A percentile compares a stretch with the other conserved stretches of the same genome.
phyloP scores from a whole-genome alignment of 176 grass and related monocot species.

The Raddia guianensis region DNA sequence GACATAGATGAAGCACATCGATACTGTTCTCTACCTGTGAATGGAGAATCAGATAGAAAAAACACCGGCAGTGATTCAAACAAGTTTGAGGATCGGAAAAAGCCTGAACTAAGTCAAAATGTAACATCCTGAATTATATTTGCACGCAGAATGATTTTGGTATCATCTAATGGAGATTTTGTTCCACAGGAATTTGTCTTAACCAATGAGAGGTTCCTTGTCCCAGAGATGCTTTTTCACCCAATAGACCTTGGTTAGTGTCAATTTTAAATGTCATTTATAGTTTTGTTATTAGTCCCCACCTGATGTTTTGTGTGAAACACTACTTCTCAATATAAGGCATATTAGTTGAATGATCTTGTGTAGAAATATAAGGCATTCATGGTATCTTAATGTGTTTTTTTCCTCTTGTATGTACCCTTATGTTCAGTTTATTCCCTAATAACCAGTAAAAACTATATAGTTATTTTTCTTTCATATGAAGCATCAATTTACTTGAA shows the following conservation, averaged over 20 bases:
- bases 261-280: not conserved
- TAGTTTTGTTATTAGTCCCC: conserved; percentile 5
- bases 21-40: conserved; percentile 59
- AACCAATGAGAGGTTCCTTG: conserved; percentile 95
- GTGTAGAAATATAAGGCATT: too few relatives aligned
- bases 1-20: conserved; percentile 73
- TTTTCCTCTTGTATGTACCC: too few relatives aligned
- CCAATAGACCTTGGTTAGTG: conserved; percentile 78
- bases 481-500: not conserved
- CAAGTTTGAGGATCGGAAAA: conserved; percentile 56
- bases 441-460: not conserved
- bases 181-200: conserved; percentile 75
- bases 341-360: too few relatives aligned
- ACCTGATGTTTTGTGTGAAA: conserved; percentile 10
- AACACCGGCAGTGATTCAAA: conserved; percentile 33
- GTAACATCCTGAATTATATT: conserved; percentile 40
- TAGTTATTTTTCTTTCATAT: not conserved
- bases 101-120: conserved; percentile 78
- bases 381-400: too few relatives aligned
- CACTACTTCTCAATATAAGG: not conserved
- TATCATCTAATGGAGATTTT: conserved; percentile 44
- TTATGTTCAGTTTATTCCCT: not conserved
- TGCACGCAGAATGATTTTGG: not conserved
- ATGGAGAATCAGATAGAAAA: conserved; percentile 40
- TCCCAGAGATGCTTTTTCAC: conserved; percentile 92